These are phyloP conservation scores for Hyaloscypha variabilis DNA, from an alignment of 495 filamentous ascomycete genomes.

Conservation along the genomic window DNA sequence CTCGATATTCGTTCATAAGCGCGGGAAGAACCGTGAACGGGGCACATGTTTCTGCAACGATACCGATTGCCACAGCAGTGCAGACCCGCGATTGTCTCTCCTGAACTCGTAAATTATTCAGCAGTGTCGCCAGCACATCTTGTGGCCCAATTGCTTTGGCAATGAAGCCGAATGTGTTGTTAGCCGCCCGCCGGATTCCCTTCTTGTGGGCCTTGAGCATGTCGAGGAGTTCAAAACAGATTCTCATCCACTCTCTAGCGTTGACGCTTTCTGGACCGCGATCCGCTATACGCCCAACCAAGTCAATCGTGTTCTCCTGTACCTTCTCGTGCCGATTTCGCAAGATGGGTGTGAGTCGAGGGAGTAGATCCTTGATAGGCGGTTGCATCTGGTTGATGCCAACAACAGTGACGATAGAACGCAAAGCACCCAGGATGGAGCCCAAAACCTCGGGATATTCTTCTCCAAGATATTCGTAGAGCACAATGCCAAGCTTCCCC, in stretches of 20 bases:
- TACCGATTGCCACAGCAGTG: slow-evolving; percentile 97
- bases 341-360: slow-evolving; percentile 93
- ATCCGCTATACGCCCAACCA: slow-evolving; percentile 98
- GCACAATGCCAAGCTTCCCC: slow-evolving; percentile 93
- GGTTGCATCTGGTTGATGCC: slow-evolving; percentile 99
- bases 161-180: slow-evolving; percentile 99
- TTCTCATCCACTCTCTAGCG: slow-evolving; percentile 99
- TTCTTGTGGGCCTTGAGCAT: slow-evolving; percentile 99
- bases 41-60: slow-evolving; percentile 99
- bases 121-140: slow-evolving; percentile 92
- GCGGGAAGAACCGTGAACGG: slow-evolving; percentile 99
- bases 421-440: slow-evolving; percentile 92
- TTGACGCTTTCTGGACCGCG: slow-evolving; percentile 95
- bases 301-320: slow-evolving; percentile 99
- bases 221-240: slow-evolving; percentile 98
- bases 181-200: slow-evolving; percentile 96
- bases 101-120: slow-evolving; percentile 96
- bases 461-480: slow-evolving; percentile 98
- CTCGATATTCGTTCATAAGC: slow-evolving; percentile 99
- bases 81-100: slow-evolving; percentile 98
- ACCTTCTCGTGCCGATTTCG: slow-evolving; percentile 99
- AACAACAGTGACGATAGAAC: slow-evolving; percentile 96
- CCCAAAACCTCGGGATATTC: slow-evolving; percentile 98
- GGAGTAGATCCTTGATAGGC: slow-evolving; percentile 95
- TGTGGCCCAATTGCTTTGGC: slow-evolving; percentile 99